Evolutionary conservation across 108 stramenopile species (phyloP).

Genomic region (Cyclotella kingstonii): DNA sequence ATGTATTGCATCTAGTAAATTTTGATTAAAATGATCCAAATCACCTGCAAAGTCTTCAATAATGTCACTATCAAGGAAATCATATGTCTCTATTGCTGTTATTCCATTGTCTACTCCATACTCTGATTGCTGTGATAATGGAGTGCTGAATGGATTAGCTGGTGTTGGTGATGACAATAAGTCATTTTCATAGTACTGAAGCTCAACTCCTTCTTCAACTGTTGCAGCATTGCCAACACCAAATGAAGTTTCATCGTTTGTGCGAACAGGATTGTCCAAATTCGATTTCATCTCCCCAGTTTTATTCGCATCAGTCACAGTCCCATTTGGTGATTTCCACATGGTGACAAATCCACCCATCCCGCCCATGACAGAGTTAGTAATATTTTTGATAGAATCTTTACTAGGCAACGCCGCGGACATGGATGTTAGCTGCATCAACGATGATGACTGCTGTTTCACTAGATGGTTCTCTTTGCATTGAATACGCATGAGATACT

Average conservation of each 20-base stretch:
- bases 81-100: slow-evolving; percentile 9
- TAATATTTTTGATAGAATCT: slow-evolving; percentile 37
- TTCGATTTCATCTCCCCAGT: not conserved
- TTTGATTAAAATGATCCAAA: slow-evolving; percentile 5
- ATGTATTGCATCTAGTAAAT: slow-evolving; percentile 33
- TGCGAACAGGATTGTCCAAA: not conserved
- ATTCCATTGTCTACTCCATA: not conserved
- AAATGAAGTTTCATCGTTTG: not conserved
- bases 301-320: not conserved
- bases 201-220: slow-evolving; percentile 1
- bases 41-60: slow-evolving; percentile 1
- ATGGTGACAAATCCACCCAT: slow-evolving; percentile 34
- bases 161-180: not conserved
- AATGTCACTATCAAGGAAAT: slow-evolving; percentile 36
- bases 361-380: slow-evolving; percentile 25
- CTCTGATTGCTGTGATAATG: not conserved
- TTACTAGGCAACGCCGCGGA: slow-evolving; percentile 12
- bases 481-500: slow-evolving; percentile 49
- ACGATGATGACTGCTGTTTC: slow-evolving; percentile 14
- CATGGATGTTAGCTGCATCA: not conserved
- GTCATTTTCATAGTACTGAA: not conserved
- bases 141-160: not conserved
- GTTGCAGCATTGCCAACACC: not conserved
- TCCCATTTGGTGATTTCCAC: not conserved
- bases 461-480: slow-evolving; percentile 48